A percentile compares a stretch with the other conserved stretches of the same genome.
phyloP scores from a whole-genome alignment of 2,329 filamentous ascomycete species.

The Cordyceps sp. region DNA sequence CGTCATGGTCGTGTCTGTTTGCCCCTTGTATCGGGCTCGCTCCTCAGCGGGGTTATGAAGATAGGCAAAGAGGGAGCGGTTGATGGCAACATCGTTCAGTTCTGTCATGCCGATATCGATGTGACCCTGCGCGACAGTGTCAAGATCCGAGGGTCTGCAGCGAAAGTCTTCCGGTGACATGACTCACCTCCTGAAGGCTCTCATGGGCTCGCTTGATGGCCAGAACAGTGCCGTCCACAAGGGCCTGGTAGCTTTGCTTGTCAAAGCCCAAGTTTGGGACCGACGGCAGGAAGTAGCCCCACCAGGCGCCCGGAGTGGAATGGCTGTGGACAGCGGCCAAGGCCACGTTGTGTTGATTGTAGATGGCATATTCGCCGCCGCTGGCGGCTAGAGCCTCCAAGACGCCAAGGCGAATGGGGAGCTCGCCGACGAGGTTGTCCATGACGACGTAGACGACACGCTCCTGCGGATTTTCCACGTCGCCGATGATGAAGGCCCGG shows the following conservation, averaged over 20 bases:
- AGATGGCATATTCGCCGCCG: conserved; percentile 56
- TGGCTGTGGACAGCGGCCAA: conserved; percentile 89
- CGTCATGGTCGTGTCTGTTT: conserved; percentile 45
- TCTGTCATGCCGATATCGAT: conserved; percentile 54
- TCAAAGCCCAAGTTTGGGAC: conserved; percentile 78
- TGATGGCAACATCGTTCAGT: conserved; percentile 65
- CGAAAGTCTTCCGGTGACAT: too few species aligned
- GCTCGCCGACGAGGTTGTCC: conserved; percentile 82
- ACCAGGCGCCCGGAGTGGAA: conserved; percentile 77
- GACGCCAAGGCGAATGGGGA: conserved; percentile 74
- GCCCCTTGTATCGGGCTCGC: conserved; percentile 45
- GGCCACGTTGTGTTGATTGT: conserved; percentile 67
- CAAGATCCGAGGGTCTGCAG: too few species aligned
- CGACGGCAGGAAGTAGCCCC: conserved; percentile 86
- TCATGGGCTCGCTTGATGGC: conserved; percentile 69
- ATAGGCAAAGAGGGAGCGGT: conserved; percentile 78
- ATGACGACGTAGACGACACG: conserved; percentile 77
- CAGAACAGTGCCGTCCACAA: conserved; percentile 69
- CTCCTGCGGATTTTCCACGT: conserved; percentile 45
- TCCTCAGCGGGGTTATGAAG: conserved; percentile 69
- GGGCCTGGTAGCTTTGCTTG: conserved; percentile 71
- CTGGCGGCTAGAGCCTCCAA: conserved; percentile 53
- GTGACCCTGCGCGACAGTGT: conserved; percentile 39
- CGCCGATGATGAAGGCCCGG: conserved; percentile 73
- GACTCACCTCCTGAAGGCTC: conserved; percentile 22